Evolutionary conservation across 768 basidiomycete species (phyloP), one percentile per base, ranked within the genome.

Genomic region (Tylopilus plumbeoviolaceoides): DNA sequence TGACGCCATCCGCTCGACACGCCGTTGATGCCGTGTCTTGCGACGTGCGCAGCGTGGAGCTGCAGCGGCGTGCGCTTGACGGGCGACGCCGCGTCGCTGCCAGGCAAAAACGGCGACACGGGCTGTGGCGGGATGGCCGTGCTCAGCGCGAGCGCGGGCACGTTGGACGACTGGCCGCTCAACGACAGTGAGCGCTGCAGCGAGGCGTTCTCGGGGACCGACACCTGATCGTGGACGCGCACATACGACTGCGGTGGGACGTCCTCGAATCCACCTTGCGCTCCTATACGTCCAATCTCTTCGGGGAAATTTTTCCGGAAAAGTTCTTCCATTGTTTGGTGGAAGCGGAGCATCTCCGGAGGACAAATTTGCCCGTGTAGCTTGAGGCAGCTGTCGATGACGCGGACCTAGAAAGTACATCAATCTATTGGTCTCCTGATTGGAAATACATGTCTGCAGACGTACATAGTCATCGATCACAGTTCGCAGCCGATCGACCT

Each of bases 271-370:
- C 74, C 73, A 41, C 87, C 66, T 40, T 73, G 87, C 7, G 85
- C 76, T 1, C 77, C 79, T 43, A 93, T 72, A 5, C 87, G 82
- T 46, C 80, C 78, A 42, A 93, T 87, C 64, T 93, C 91, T 35
- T 92, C 91, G 4, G 80, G 70, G 72, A 91, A 93, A 63, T 91
- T 91, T 68, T 87, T 89, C 50, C 75, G 80, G 76, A 91, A 93
- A 70, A 93, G 87, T 55, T 80, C 84, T 65, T 90, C 86, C 42
- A 98, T 75, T 0, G 91, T 92, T 54, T 87, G 85, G 65, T 98
- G 95, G 79, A 98, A 98, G 5, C 84, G 80, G n/a, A 87, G 72
- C 79, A 97, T 95, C 66, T 94, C 92, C 12, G 83, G 79, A 0
- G 90, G 82, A 64, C 92, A 94, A 28, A 95, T 72, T 42, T 83